phyloP scores from a whole-genome alignment of 345 rosid genomes.

The Hypericum perforatum region DNA sequence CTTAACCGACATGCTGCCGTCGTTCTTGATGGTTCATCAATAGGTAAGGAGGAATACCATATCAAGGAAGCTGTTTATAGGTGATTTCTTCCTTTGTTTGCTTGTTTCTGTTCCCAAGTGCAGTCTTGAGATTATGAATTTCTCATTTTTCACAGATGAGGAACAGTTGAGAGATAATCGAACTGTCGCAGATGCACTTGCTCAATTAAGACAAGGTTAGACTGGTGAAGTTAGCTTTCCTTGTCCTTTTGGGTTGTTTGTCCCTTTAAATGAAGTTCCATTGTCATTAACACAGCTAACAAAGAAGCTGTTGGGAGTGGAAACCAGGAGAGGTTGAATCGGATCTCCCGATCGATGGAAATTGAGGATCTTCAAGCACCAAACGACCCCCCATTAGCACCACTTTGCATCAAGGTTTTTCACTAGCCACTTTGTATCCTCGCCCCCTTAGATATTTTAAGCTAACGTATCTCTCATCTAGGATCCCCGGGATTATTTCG shows the following conservation, averaged over 20 bases:
- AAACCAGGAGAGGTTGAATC: conserved; percentile 35
- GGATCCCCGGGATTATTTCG: conserved; percentile 97
- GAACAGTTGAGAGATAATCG: conserved; percentile 65
- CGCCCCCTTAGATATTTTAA: conserved; percentile 1
- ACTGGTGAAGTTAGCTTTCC: conserved; percentile 7
- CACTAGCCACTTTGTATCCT: conserved; percentile 10
- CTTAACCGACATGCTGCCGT: conserved; percentile 86
- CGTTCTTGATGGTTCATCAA: conserved; percentile 76
- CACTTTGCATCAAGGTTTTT: conserved; percentile 67
- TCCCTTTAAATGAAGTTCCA: conserved; percentile 7
- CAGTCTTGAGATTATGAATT: conserved; percentile 11
- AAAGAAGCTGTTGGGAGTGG: conserved; percentile 35
- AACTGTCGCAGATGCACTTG: conserved; percentile 84
- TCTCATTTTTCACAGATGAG: conserved; percentile 33
- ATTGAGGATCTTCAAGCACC: conserved; percentile 82
- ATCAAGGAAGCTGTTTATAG: not conserved
- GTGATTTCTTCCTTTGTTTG: not conserved
- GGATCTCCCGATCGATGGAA: conserved; percentile 47
- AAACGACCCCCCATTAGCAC: conserved; percentile 49
- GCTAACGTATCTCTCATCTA: conserved; percentile 23
- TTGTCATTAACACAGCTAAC: conserved; percentile 24
- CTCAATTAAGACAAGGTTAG: conserved; percentile 59
- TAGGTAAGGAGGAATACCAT: conserved; percentile 32
- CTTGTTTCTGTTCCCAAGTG: not conserved
- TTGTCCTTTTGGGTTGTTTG: not conserved